phyloP scores from a whole-genome alignment of 2,329 filamentous ascomycete genomes.

The Sporothrix brasiliensis region DNA sequence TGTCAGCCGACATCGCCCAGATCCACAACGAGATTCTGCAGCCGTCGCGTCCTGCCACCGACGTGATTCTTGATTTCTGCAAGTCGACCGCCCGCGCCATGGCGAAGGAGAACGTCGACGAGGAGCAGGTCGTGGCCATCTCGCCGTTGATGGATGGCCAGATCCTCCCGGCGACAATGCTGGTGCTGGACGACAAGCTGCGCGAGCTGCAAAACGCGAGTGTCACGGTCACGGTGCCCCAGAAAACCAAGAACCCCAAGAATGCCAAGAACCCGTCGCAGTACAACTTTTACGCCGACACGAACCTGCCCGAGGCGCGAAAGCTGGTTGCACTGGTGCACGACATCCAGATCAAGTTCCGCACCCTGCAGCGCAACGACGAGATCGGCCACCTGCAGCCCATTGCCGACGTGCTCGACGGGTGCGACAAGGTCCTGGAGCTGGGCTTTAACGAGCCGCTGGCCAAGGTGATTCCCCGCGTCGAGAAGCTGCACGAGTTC shows the following conservation, averaged over 20 bases:
- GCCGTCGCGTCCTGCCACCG: constrained; percentile 45
- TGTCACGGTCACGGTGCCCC: constrained; percentile 36
- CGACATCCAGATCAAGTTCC: constrained; percentile 71
- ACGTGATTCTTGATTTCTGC: constrained; percentile 51
- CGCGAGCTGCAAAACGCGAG: constrained; percentile 33
- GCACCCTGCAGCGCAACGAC: constrained; percentile 66
- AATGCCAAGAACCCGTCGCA: constrained; percentile 36
- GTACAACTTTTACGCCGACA: constrained; percentile 89
- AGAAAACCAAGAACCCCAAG: constrained; percentile 41
- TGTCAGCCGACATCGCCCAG: constrained; percentile 64
- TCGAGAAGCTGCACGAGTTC: constrained; percentile 82
- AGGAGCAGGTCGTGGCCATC: constrained; percentile 33
- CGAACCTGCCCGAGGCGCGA: constrained; percentile 74
- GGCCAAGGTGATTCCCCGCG: constrained; percentile 79
- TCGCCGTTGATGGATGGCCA: constrained; percentile 51
- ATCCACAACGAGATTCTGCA: constrained; percentile 61
- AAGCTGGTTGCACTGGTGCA: constrained; percentile 71
- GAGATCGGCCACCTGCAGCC: constrained; percentile 74
- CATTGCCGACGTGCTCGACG: constrained; percentile 73
- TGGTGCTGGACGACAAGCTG: constrained; percentile 66
- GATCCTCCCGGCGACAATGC: constrained; percentile 67
- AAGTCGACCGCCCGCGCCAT: constrained; percentile 49
- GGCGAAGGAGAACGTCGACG: constrained; percentile 38
- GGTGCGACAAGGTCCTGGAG: constrained; percentile 73
- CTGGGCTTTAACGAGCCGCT: constrained; percentile 81